These are phyloP conservation scores for Citrus reticulata DNA, from an alignment of 345 rosid species.

Conservation along the genomic window DNA sequence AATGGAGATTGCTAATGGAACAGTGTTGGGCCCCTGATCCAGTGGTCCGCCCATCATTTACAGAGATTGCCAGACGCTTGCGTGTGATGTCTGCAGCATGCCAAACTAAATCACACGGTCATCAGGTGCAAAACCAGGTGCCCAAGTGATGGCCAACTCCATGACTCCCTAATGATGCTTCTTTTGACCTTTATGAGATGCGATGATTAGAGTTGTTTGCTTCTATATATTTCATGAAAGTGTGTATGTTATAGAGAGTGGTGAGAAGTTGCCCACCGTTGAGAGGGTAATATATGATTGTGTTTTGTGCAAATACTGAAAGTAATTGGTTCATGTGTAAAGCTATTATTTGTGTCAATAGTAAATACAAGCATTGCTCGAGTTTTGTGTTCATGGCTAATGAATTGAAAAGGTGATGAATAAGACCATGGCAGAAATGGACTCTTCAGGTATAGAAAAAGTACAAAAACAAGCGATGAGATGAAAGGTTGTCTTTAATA, in stretches of 20 bases:
- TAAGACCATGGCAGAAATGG: not conserved
- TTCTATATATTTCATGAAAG: not conserved
- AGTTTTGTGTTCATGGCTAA: not conserved
- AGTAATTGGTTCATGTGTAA: conserved; percentile 15
- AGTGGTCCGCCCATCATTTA: conserved; percentile 65
- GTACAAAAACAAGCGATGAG: not conserved
- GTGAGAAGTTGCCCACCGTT: conserved; percentile 10
- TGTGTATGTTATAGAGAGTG: conserved; percentile 7
- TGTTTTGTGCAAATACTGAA: conserved; percentile 3
- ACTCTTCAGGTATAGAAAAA: not conserved
- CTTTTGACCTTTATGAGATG: not conserved
- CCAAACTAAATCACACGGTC: conserved; percentile 43
- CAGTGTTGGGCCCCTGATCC: conserved; percentile 95
- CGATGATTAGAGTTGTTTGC: not conserved
- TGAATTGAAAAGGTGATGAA: not conserved
- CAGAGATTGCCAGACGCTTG: conserved; percentile 67
- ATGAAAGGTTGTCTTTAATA: no score
- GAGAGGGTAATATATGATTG: conserved; percentile 15
- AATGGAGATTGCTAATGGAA: conserved; percentile 82
- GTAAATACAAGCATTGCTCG: conserved; percentile 10
- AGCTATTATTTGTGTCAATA: conserved; percentile 21
- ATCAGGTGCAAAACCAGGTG: conserved; percentile 22
- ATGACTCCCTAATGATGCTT: not conserved
- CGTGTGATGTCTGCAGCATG: conserved; percentile 60
- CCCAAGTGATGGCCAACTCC: conserved; percentile 14